Conservation (phyloP, 352 stramenopile genomes). For the Phytophthora pistaciae region DNA sequence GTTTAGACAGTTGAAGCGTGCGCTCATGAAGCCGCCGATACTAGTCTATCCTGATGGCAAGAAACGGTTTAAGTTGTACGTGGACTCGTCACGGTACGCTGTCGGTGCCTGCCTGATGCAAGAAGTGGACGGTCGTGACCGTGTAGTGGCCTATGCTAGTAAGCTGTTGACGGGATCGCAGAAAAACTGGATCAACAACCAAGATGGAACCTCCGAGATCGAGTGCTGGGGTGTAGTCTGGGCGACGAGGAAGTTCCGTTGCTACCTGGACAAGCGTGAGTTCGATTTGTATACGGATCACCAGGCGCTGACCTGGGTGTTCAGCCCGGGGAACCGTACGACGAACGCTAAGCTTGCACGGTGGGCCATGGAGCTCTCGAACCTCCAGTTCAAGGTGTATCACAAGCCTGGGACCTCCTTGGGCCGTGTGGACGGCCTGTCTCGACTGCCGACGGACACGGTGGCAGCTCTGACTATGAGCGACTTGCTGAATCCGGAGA, state of each 20-base stretch:
- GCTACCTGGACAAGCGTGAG: background rate
- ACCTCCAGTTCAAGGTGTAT: constrained; percentile 11
- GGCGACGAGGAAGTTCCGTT: background rate
- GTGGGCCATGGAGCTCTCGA: constrained; percentile 12
- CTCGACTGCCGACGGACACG: background rate
- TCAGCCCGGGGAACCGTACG: background rate
- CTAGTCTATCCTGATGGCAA: too few species aligned
- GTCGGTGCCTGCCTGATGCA: too few species aligned
- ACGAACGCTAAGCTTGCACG: constrained; percentile 11
- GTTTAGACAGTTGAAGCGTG: too few species aligned
- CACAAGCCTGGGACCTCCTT: constrained; percentile 11
- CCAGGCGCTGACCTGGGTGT: background rate
- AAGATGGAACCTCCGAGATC: constrained; percentile 6
- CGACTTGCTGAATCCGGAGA: constrained; percentile 1
- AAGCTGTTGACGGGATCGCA: background rate
- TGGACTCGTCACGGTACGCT: too few species aligned
- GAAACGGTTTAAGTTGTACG: too few species aligned
- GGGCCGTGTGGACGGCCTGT: constrained; percentile 12
- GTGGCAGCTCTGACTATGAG: background rate
- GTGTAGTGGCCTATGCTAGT: constrained; percentile 5
- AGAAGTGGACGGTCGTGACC: constrained; percentile 2
- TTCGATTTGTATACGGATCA: background rate
- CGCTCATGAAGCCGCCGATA: too few species aligned
- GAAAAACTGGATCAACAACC: constrained; percentile 2
- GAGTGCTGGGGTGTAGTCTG: constrained; percentile 4